Evolutionary conservation across 805 yeast genomes (phyloP), one percentile per base, ranked within the genome.

Genomic region (Saturnispora saitoi): DNA sequence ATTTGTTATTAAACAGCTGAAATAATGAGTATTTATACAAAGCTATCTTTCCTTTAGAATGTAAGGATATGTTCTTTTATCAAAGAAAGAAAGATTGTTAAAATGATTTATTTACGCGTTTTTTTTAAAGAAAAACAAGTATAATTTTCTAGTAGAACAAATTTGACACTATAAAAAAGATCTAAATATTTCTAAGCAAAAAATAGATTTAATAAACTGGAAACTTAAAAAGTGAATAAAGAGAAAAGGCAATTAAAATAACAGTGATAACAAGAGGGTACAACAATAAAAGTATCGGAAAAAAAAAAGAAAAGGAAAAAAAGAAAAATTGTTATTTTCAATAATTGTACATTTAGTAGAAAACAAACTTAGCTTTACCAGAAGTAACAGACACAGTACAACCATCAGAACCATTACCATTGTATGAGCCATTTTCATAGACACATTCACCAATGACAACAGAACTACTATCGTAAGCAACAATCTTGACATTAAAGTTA

Each of bases 321-420:
- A n/a, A 29, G 6, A 38, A 29, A 40, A 32, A 22, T 41, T 17
- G 36, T 32, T 15, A 17, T 34, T 34, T 34, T 34, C 38, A 34
- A 22, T 34, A 34, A 39, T 9, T 20, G 3, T 40, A 42, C 38
- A 41, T 15, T 37, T 48, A 54, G 50, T 64, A 65, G 51, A 67
- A 64, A 48, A 58, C 65, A 54, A 66, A 54, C 36, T 63, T 59
- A 43, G 70, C 71, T 42, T 64, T 59, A 49, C 70, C 70, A 19
- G 47, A 34, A 24, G 67, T 60, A 24, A 67, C 69, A 29, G 70
- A 74, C 53, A 81, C 85, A 47, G 95, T 86, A 74, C 95, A 86
- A 59, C 95, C 95, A 61, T 84, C 88, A 17, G 80, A 56, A 50
- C 82, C 80, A 51, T 70, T 65, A 56, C 87, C 88, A 55, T 66